Percentiles rank a stretch among this genome's conserved stretches.
Conservation (phyloP, 2,329 filamentous ascomycete genomes). For the Curvularia sp. region DNA sequence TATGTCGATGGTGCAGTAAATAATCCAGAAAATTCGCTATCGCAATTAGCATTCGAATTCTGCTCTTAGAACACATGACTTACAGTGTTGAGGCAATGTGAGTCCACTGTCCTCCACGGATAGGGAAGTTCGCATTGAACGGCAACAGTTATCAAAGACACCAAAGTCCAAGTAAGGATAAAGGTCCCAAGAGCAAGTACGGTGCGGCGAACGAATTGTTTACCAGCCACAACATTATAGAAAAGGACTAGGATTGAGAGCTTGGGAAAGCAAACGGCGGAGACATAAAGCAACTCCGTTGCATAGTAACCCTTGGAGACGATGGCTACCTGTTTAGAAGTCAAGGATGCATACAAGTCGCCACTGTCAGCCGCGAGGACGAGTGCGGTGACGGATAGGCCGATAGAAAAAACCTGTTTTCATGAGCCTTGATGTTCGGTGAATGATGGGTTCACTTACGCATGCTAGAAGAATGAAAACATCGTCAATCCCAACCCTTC, state of each 20-base stretch:
- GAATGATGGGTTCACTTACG: constrained; percentile 23
- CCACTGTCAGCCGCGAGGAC: constrained; percentile 39
- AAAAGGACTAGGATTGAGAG: constrained; percentile 40
- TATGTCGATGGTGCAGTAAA: constrained; percentile 46
- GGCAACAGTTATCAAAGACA: constrained; percentile 34
- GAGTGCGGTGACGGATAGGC: constrained; percentile 36
- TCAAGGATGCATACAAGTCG: constrained; percentile 24
- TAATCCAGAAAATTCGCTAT: constrained; percentile 46
- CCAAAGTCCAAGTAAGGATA: constrained; percentile 38
- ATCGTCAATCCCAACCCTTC: constrained; percentile 39
- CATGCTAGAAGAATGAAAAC: constrained; percentile 41
- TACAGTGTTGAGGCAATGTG: constrained; percentile 42
- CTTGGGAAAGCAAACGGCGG: constrained; percentile 41
- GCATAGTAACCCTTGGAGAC: constrained; percentile 45
- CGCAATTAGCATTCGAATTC: constrained; percentile 23
- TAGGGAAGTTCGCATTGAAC: constrained; percentile 44
- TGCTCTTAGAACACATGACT: constrained; percentile 8
- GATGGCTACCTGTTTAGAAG: constrained; percentile 26
- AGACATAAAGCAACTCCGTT: constrained; percentile 46
- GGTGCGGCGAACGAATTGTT: constrained; percentile 30
- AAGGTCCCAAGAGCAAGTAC: constrained; percentile 33
- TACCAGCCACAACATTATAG: constrained; percentile 32
- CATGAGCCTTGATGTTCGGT: constrained; percentile 14
- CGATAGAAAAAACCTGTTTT: constrained; percentile 34
- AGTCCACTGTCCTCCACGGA: constrained; percentile 40